Conservation (phyloP, 2,329 filamentous ascomycete species). For the Myriangium duriaei region DNA sequence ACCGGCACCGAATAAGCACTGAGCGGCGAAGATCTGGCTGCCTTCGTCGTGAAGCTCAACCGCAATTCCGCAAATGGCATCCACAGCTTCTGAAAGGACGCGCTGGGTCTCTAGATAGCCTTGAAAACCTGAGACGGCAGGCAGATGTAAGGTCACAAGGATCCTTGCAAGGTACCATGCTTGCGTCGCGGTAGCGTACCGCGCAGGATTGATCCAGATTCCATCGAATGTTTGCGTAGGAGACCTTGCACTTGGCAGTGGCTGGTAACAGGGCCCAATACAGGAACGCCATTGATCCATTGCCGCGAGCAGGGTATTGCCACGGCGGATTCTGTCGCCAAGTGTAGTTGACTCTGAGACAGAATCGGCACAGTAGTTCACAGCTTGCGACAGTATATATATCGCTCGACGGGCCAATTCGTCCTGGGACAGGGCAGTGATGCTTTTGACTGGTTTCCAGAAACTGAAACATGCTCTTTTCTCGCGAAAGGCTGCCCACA, state of each 20-base stretch:
- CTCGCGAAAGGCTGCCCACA: conserved; percentile 52
- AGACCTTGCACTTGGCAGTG: conserved; percentile 23
- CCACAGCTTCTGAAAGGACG: conserved; percentile 35
- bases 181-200: conserved; percentile 36
- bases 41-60: neutral
- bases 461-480: conserved; percentile 44
- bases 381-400: conserved; percentile 43
- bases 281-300: conserved; percentile 38
- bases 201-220: conserved; percentile 40
- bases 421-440: conserved; percentile 36
- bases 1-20: conserved; percentile 2
- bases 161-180: conserved; percentile 42
- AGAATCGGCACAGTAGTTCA: conserved; percentile 47
- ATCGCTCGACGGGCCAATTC: conserved; percentile 43
- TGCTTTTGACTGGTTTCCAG: conserved; percentile 42
- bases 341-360: conserved; percentile 33
- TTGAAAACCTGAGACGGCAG: conserved; percentile 36
- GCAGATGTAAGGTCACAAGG: conserved; percentile 41
- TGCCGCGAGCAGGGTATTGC: conserved; percentile 33
- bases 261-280: conserved; percentile 33
- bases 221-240: conserved; percentile 30
- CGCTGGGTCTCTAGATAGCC: conserved; percentile 35
- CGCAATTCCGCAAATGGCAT: conserved; percentile 39
- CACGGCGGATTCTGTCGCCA: conserved; percentile 27
- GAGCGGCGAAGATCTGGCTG: neutral